A percentile compares a stretch with the other conserved stretches of the same genome.
Conservation (phyloP, 192 early-diverging fungal species). For the Borealophlyctis nickersoniae region DNA sequence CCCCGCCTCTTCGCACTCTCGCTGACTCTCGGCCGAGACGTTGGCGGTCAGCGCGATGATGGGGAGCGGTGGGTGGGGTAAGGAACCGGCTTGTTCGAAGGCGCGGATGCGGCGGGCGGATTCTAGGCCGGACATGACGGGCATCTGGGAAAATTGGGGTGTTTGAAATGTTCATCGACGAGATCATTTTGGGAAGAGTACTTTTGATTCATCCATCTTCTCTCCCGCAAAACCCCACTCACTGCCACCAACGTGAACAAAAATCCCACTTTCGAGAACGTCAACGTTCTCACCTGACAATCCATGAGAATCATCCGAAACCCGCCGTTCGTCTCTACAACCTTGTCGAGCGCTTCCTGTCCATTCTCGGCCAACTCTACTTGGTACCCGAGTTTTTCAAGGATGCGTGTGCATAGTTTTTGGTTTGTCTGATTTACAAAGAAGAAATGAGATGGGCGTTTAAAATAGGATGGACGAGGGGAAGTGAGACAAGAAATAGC, state of each 20-base stretch:
- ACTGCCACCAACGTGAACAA: too few species aligned
- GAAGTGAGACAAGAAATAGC: too few species aligned
- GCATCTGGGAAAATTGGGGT: too few species aligned
- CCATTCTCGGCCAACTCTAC: neutral
- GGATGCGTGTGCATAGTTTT: neutral
- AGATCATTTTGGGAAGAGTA: too few species aligned
- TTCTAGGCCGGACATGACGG: constrained; percentile 18
- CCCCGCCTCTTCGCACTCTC: constrained; percentile 13
- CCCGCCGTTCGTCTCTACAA: neutral
- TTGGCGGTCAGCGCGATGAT: constrained; percentile 17
- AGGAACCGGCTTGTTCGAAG: neutral
- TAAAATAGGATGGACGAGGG: too few species aligned
- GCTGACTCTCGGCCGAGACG: constrained; percentile 3
- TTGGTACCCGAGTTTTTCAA: neutral
- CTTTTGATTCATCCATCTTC: too few species aligned
- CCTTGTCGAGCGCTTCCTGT: neutral
- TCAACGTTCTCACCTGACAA: too few species aligned
- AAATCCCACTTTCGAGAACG: too few species aligned
- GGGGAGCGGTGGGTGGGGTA: constrained; percentile 1
- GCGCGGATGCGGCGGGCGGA: constrained; percentile 5
- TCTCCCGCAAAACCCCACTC: too few species aligned
- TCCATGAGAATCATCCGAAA: neutral
- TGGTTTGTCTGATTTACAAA: too few species aligned
- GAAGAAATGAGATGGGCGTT: too few species aligned
- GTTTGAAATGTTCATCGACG: too few species aligned